These are phyloP conservation scores for Cyanidioschyzon merolae DNA, from an alignment of 23 red algal genomes.

Conservation along the genomic window DNA sequence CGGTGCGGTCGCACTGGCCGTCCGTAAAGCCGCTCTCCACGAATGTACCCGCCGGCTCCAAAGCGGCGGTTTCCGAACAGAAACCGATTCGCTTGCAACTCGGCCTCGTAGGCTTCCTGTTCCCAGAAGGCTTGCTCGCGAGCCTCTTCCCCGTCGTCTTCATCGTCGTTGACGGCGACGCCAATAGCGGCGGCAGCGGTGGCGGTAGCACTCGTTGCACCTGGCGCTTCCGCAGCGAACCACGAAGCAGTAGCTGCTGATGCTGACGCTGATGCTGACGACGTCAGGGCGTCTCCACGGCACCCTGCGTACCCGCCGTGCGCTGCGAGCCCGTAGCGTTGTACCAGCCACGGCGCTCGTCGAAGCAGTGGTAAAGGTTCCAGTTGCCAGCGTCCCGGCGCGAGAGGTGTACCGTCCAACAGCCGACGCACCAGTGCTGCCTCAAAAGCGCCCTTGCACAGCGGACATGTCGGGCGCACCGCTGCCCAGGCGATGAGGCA, in stretches of 20 bases:
- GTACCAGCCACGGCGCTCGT: constrained; percentile 1
- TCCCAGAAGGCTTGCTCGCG: constrained; percentile 16
- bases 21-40: neutral
- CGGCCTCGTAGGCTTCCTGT: constrained; percentile 1
- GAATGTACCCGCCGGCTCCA: constrained; percentile 2
- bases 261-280: neutral
- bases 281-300: neutral
- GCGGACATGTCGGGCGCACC: constrained; percentile 21
- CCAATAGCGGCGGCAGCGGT: neutral
- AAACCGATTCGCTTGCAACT: neutral
- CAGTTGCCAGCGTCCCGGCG: neutral
- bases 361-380: neutral
- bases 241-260: neutral
- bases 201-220: neutral
- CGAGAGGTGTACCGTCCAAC: neutral
- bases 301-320: no score
- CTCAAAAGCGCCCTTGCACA: constrained; percentile 25
- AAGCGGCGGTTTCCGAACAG: constrained; percentile 7
- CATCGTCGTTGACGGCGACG: neutral
- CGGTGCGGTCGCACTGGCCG: neutral
- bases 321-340: no score
- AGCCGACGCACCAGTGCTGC: neutral
- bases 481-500: constrained; percentile 19
- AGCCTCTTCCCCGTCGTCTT: constrained; percentile 1
- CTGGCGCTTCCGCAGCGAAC: neutral